Percentiles rank a stretch among this genome's conserved stretches.
Evolutionary conservation across 257 asterid genomes (phyloP).

Genomic region (Penstemon newberryi): DNA sequence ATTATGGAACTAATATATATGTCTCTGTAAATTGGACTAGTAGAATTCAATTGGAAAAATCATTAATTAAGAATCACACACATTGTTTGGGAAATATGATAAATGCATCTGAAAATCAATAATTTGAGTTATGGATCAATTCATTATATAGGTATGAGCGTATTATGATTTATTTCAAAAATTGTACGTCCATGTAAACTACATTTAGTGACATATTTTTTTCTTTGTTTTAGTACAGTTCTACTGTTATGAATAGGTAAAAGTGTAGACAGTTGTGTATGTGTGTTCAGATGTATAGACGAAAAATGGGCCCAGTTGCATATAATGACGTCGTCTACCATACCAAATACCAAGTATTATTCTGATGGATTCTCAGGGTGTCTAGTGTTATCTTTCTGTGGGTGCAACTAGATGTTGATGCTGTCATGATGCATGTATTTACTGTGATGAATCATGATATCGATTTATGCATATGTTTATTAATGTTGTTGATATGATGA

Average conservation of each 20-base stretch:
- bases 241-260: background rate
- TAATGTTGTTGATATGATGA: slow-evolving; percentile 17
- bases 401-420: background rate
- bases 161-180: background rate
- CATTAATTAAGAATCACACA: background rate
- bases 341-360: background rate
- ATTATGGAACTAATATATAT: background rate
- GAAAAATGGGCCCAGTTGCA: background rate
- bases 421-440: background rate
- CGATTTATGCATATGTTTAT: background rate
- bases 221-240: background rate
- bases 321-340: background rate
- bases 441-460: background rate
- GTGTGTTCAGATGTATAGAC: background rate
- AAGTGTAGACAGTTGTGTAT: background rate
- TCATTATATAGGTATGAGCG: background rate
- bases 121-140: background rate
- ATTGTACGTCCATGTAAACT: background rate
- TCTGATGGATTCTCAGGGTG: background rate
- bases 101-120: background rate
- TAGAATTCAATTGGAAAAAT: background rate
- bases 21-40: slow-evolving; percentile 26
- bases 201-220: background rate
- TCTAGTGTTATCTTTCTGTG: background rate
- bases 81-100: background rate